These are phyloP conservation scores for Pisolithus marmoratus DNA, from an alignment of 768 basidiomycete genomes.

Conservation along the genomic window DNA sequence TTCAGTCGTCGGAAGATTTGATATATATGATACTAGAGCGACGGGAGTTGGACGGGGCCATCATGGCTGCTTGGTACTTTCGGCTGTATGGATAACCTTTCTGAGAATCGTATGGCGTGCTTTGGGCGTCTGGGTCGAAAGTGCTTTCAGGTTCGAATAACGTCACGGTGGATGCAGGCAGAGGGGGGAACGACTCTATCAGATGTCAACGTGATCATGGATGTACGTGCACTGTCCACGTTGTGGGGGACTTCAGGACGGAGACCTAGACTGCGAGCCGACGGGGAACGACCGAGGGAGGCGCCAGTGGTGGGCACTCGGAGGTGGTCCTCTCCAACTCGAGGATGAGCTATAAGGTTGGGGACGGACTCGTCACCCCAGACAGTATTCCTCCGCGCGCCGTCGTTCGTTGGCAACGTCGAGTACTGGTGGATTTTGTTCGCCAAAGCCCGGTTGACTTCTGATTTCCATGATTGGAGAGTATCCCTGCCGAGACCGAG, in stretches of 20 bases:
- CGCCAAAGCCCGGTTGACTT: slow-evolving; percentile 47
- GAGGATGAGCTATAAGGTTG: slow-evolving; percentile 25
- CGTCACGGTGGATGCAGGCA: slow-evolving; percentile 55
- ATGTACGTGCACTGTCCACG: slow-evolving; percentile 47
- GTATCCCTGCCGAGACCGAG: slow-evolving; percentile 59
- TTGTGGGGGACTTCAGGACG: slow-evolving; percentile 46
- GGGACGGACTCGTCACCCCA: slow-evolving; percentile 38
- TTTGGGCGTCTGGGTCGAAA: slow-evolving; percentile 38
- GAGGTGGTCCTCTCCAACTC: slow-evolving; percentile 29
- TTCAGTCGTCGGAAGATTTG: slow-evolving; percentile 44
- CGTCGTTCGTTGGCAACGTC: slow-evolving; percentile 35
- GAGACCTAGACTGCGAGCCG: slow-evolving; percentile 42
- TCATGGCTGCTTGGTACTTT: slow-evolving; percentile 15
- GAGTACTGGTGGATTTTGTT: slow-evolving; percentile 35
- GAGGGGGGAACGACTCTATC: slow-evolving; percentile 37
- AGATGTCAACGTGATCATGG: slow-evolving; percentile 37
- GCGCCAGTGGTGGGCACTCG: slow-evolving; percentile 10
- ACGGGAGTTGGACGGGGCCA: slow-evolving; percentile 24
- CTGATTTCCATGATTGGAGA: slow-evolving; percentile 49
- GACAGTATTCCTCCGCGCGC: slow-evolving; percentile 43
- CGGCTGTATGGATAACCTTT: slow-evolving; percentile 12
- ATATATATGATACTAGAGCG: slow-evolving; percentile 64
- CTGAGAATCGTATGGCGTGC: slow-evolving; percentile 53
- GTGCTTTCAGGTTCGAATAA: slow-evolving; percentile 44
- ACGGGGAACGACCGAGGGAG: slow-evolving; percentile 31